A percentile compares a stretch with the other conserved stretches of the same genome.
phyloP scores from a whole-genome alignment of 164 flowering plant species.

The Tetrastigma voinierianum region DNA sequence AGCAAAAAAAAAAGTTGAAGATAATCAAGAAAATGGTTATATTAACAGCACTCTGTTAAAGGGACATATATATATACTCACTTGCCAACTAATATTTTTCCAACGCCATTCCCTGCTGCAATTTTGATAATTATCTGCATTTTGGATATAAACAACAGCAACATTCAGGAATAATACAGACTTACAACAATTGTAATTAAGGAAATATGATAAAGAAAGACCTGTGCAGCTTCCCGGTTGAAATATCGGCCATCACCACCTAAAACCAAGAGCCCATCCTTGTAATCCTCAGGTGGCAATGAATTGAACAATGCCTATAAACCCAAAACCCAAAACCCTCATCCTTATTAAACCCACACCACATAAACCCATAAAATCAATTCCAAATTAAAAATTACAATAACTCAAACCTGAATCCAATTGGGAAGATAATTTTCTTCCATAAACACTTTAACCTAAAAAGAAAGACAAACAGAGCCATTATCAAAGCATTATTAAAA shows the following conservation, averaged over 20 bases:
- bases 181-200: neutral
- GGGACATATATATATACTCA: conserved; percentile 26
- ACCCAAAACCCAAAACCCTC: conserved; percentile 9
- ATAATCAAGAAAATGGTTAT: neutral
- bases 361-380: neutral
- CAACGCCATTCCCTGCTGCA: conserved; percentile 97
- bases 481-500: neutral
- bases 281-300: conserved; percentile 82
- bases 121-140: conserved; percentile 86
- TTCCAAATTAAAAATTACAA: neutral
- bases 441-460: conserved; percentile 87
- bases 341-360: neutral
- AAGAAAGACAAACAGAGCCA: conserved; percentile 2
- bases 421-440: conserved; percentile 92
- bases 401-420: conserved; percentile 85
- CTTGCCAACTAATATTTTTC: conserved; percentile 89
- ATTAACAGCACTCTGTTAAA: neutral
- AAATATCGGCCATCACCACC: conserved; percentile 99
- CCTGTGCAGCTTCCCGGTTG: conserved; percentile 93
- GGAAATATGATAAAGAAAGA: conserved; percentile 10
- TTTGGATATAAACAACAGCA: conserved; percentile 9
- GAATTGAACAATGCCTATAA: conserved; percentile 86
- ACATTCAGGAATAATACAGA: neutral
- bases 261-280: conserved; percentile 74
- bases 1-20: conserved; percentile 1